Conservation (phyloP, 169 alveolate genomes). For the Eimeria tenella region DNA sequence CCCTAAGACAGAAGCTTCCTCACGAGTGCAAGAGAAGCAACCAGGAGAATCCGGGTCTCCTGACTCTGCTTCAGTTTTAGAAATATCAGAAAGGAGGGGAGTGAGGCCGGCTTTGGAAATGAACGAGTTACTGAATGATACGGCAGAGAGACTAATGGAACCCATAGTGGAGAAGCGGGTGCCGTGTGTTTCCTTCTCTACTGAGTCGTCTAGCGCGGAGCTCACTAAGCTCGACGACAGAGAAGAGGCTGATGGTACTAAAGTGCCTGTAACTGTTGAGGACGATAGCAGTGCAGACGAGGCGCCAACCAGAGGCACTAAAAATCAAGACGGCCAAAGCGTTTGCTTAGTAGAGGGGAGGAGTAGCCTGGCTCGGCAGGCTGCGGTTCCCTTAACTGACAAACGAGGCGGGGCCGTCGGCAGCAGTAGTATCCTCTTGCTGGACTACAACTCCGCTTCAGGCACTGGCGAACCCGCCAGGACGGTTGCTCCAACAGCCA, state of each 20-base stretch:
- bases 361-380: neutral
- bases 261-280: conserved; percentile 59
- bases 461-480: neutral
- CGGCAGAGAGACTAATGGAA: conserved; percentile 30
- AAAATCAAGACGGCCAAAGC: neutral
- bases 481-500: neutral
- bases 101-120: conserved; percentile 41
- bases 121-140: conserved; percentile 32
- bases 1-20: neutral
- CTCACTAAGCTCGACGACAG: conserved; percentile 39
- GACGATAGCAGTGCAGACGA: conserved; percentile 70
- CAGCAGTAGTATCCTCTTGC: conserved; percentile 23
- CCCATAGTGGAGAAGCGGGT: conserved; percentile 50
- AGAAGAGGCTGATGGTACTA: conserved; percentile 15
- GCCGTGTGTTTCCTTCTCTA: conserved; percentile 29
- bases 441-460: conserved; percentile 22
- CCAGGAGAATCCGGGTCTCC: neutral
- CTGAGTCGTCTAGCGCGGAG: conserved; percentile 56
- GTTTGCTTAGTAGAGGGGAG: neutral
- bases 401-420: conserved; percentile 4
- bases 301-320: conserved; percentile 9
- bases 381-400: neutral
- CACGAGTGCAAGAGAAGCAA: conserved; percentile 7
- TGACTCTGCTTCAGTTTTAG: neutral
- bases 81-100: neutral